Evolutionary conservation across 495 filamentous ascomycete genomes (phyloP), one percentile per base, ranked within the genome.

Genomic region (Lophiostoma macrostomum): DNA sequence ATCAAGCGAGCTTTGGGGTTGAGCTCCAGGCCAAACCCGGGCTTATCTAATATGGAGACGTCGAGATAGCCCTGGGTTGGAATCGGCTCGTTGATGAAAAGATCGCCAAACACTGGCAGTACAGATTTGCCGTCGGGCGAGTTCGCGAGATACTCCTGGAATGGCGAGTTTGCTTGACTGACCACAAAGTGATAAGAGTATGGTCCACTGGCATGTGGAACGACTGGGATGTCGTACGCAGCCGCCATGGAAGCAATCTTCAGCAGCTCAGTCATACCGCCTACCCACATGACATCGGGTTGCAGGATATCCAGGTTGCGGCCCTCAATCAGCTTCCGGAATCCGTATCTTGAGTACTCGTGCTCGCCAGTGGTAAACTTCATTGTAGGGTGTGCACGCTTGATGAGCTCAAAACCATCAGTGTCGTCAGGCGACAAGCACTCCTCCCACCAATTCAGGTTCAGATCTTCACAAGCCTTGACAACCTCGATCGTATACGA

Each of bases 391-490:
- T 94, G 87, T 3, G 90, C 90, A 34, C 82, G 80, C 74, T 96
- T 96, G 70, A 96, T 80, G 64, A 87, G 81, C 38, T 83, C 84
- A 61, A 91, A 91, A 42, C 90, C 90, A 56, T 94, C 90, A 50
- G 87, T 86, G 72, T 96, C 90, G 69, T 95, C 90, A 2, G 90
- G 90, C 25, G 80, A 83, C 36, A 95, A 74, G 53, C 88, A 93
- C 71, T 95, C 90, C 75, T 96, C 90, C 88, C 88, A 95, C 90
- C 90, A 95, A 73, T 95, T 86, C 66, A 95, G 91, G 70, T 93
- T 79, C 50, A 96, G 79, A 34, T 89, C 82, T 48, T 84, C 70
- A 44, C 83, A 85, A 38, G 85, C 85, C 69, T 89, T 86, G 30
- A 86, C 90, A 11, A 96, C 76, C 68, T 95, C 84, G 55, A 96